Evolutionary conservation across 192 early-diverging fungal genomes (phyloP).

Genomic region (Coemansia aciculifera): DNA sequence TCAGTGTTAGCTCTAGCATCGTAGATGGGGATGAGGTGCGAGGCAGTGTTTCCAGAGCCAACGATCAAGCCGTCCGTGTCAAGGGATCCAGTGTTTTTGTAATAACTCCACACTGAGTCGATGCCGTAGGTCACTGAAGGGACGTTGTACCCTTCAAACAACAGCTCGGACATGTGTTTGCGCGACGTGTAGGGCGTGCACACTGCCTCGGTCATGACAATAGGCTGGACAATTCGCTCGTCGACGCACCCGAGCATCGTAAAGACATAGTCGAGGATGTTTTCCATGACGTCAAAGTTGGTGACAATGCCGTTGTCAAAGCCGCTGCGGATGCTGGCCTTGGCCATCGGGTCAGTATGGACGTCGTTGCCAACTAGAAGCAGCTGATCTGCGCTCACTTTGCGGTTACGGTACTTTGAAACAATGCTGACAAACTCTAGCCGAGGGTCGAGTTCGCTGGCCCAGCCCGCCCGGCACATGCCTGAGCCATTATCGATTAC

Average conservation of each 20-base stretch:
- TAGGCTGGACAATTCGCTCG: conserved; percentile 71
- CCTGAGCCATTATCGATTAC: conserved; percentile 79
- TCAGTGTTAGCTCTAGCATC: conserved; percentile 62
- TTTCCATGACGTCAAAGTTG: conserved; percentile 64
- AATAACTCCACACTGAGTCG: conserved; percentile 84
- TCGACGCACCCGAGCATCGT: conserved; percentile 72
- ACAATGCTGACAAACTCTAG: conserved; percentile 75
- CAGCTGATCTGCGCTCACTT: conserved; percentile 27
- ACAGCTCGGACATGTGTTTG: conserved; percentile 78
- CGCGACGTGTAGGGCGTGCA: conserved; percentile 77
- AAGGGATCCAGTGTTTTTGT: conserved; percentile 64
- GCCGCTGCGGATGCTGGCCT: conserved; percentile 48
- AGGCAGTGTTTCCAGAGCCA: conserved; percentile 67
- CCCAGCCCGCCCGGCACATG: conserved; percentile 83
- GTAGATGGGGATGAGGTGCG: conserved; percentile 76
- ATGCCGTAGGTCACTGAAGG: conserved; percentile 82
- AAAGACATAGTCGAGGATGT: conserved; percentile 84
- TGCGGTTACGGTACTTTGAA: conserved; percentile 64
- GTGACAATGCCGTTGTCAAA: conserved; percentile 46
- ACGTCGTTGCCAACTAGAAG: conserved; percentile 41
- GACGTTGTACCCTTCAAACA: conserved; percentile 83
- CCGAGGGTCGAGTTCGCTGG: conserved; percentile 57
- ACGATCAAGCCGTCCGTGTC: conserved; percentile 70
- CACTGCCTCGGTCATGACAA: conserved; percentile 86
- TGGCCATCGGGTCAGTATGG: conserved; percentile 43